A percentile compares a stretch with the other conserved stretches of the same genome.
These are phyloP conservation scores for Paecilomyces variotii DNA, from an alignment of 2,329 filamentous ascomycete genomes.

Conservation along the genomic window DNA sequence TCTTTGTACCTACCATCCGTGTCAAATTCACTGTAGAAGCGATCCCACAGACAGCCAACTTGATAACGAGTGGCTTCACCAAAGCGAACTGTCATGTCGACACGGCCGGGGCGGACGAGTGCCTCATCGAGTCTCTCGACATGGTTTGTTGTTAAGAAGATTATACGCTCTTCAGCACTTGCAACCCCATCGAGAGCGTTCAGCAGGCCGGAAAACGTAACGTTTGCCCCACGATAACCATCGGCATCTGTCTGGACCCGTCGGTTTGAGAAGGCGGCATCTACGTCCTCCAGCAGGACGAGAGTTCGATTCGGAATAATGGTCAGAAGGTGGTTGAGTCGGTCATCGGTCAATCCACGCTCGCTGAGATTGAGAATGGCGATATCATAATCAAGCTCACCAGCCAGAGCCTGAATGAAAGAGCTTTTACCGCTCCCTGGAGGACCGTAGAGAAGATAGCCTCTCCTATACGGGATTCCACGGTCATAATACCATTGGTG, in stretches of 20 bases:
- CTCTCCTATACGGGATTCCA: slow-evolving; percentile 86
- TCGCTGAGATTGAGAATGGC: slow-evolving; percentile 89
- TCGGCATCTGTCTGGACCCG: slow-evolving; percentile 63
- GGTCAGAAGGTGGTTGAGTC: slow-evolving; percentile 75
- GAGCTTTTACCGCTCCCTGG: slow-evolving; percentile 91
- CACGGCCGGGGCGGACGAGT: slow-evolving; percentile 78
- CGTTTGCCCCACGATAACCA: slow-evolving; percentile 77
- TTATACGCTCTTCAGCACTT: slow-evolving; percentile 85
- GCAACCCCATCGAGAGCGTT: slow-evolving; percentile 87
- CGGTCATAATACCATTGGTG: slow-evolving; percentile 86
- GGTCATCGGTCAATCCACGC: slow-evolving; percentile 80
- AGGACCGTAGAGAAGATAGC: slow-evolving; percentile 81
- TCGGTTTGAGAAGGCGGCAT: slow-evolving; percentile 81
- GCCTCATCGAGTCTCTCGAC: slow-evolving; percentile 84
- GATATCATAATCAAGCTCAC: slow-evolving; percentile 86
- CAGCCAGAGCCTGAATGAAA: slow-evolving; percentile 90
- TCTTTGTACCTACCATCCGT: slow-evolving; percentile 51
- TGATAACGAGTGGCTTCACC: slow-evolving; percentile 82
- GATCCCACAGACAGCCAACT: slow-evolving; percentile 80
- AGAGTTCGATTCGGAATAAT: slow-evolving; percentile 77
- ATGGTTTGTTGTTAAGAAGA: slow-evolving; percentile 92
- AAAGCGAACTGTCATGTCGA: slow-evolving; percentile 87
- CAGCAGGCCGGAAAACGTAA: slow-evolving; percentile 87
- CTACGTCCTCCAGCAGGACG: slow-evolving; percentile 79
- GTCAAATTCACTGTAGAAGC: slow-evolving; percentile 86